These are phyloP conservation scores for Boletus pseudo-olivaceus DNA, from an alignment of 768 basidiomycete genomes.

Conservation along the genomic window DNA sequence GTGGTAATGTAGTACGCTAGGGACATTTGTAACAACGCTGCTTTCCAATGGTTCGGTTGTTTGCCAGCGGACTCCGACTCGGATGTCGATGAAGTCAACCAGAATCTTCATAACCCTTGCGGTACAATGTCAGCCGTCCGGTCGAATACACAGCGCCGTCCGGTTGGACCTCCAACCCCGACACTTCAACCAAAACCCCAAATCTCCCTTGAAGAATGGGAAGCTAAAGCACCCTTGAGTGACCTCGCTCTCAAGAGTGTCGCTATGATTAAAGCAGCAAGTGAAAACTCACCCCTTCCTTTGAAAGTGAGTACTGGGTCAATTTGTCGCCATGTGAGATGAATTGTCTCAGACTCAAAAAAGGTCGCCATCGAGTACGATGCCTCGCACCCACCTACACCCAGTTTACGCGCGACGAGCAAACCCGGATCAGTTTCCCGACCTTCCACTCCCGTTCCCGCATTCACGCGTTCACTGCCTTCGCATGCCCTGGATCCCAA, in stretches of 20 bases:
- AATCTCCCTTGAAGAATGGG: constrained; percentile 89
- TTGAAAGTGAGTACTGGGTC: constrained; percentile 54
- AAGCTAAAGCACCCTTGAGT: constrained; percentile 70
- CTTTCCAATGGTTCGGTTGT: background rate
- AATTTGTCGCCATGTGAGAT: background rate
- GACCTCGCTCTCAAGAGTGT: constrained; percentile 70
- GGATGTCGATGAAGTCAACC: background rate
- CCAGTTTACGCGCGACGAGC: constrained; percentile 33
- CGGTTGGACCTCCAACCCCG: constrained; percentile 23
- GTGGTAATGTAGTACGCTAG: constrained; percentile 11
- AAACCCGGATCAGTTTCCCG: constrained; percentile 44
- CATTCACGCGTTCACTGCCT: constrained; percentile 17
- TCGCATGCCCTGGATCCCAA: constrained; percentile 67
- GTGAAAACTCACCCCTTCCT: constrained; percentile 62
- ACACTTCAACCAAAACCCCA: constrained; percentile 38
- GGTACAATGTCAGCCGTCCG: constrained; percentile 23
- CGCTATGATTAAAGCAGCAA: constrained; percentile 54
- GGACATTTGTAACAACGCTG: background rate
- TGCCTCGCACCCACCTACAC: constrained; percentile 31
- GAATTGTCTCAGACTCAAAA: constrained; percentile 32
- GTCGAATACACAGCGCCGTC: constrained; percentile 24
- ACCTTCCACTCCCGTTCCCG: constrained; percentile 40
- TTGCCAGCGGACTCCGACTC: constrained; percentile 7
- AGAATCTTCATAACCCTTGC: background rate
- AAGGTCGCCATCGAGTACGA: constrained; percentile 43